Evolutionary conservation across 2,329 filamentous ascomycete genomes (phyloP).

Genomic region (Aspergillus versicolor): DNA sequence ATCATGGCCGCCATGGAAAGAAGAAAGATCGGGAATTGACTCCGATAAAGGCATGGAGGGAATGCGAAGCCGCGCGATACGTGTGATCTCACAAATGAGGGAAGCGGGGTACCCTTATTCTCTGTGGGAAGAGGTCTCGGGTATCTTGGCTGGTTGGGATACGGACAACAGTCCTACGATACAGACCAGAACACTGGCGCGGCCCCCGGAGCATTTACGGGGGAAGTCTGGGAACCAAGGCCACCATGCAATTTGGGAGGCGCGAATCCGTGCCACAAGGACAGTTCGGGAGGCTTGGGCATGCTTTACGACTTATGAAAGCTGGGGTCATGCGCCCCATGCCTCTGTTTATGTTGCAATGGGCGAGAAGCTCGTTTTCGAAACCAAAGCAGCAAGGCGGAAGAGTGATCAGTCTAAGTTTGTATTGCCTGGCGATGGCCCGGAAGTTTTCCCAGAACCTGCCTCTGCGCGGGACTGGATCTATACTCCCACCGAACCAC

Average conservation of each 20-base stretch:
- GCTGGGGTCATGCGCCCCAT: conserved; percentile 37
- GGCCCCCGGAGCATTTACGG: conserved; percentile 23
- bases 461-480: conserved; percentile 57
- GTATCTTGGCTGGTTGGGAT: conserved; percentile 62
- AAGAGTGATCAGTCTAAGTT: conserved; percentile 23
- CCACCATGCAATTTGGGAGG: conserved; percentile 51
- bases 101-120: conserved; percentile 57
- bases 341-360: conserved; percentile 55
- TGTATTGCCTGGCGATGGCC: conserved; percentile 55
- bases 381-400: conserved; percentile 26
- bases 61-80: conserved; percentile 57
- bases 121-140: conserved; percentile 54
- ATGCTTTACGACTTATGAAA: conserved; percentile 59
- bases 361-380: conserved; percentile 54
- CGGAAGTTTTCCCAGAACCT: conserved; percentile 56
- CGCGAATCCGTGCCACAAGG: conserved; percentile 58
- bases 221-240: conserved; percentile 18
- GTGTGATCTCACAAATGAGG: conserved; percentile 56
- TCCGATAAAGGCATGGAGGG: conserved; percentile 56
- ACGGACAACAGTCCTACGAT: conserved; percentile 63
- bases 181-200: conserved; percentile 54
- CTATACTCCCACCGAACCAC: conserved; percentile 56
- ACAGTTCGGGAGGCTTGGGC: conserved; percentile 66
- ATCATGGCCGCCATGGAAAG: conserved; percentile 67
- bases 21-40: conserved; percentile 61